phyloP scores from a whole-genome alignment of 2,329 filamentous ascomycete genomes.

The Aspergillus floridensis region DNA sequence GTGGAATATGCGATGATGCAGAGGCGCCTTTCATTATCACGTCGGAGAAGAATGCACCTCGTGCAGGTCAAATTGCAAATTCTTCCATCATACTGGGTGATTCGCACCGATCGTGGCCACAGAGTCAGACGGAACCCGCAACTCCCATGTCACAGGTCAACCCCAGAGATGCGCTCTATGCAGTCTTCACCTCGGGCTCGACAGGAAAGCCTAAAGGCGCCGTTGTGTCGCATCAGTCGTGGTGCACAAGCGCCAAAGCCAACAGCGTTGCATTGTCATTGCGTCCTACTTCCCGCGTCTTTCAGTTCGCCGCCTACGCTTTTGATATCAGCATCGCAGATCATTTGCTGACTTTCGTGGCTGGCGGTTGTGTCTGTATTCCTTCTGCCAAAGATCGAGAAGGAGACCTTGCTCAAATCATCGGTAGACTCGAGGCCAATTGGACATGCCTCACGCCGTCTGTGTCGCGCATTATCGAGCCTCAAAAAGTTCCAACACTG shows the following conservation, averaged over 20 bases:
- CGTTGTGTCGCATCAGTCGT: conserved; percentile 3
- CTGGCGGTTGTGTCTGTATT: conserved; percentile 1
- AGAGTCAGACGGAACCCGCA: neutral
- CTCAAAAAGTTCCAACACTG: conserved; percentile 7
- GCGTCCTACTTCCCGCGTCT: neutral
- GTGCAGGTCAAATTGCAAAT: neutral
- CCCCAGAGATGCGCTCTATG: neutral
- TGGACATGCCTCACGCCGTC: conserved; percentile 38
- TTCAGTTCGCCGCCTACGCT: neutral
- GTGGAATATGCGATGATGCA: neutral
- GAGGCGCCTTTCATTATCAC: neutral
- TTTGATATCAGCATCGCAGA: conserved; percentile 2
- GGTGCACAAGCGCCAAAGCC: neutral
- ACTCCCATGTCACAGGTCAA: neutral
- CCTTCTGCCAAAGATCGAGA: neutral
- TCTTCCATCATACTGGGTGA: neutral
- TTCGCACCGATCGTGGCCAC: neutral
- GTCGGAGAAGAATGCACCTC: neutral
- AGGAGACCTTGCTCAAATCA: neutral
- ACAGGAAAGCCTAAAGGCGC: conserved; percentile 11
- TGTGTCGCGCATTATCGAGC: conserved; percentile 22
- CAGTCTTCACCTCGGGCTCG: conserved; percentile 17
- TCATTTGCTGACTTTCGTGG: neutral
- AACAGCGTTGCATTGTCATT: neutral
- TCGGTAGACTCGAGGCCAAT: conserved; percentile 28